Conservation (phyloP, 768 basidiomycete genomes). For the Pilatotrama ljubarskyi region DNA sequence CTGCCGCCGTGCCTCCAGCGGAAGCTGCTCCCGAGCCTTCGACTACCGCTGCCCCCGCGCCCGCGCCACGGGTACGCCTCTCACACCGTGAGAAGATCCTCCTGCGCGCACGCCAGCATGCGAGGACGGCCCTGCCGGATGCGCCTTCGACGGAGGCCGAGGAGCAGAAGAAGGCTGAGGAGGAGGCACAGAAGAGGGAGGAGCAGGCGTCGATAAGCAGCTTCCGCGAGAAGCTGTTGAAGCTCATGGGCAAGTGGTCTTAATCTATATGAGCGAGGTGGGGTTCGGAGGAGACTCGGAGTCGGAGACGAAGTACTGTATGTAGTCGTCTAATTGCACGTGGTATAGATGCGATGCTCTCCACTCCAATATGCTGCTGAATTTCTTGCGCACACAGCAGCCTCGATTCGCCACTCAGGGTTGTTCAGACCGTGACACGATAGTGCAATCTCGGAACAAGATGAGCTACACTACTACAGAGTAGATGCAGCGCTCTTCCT, state of each 20-base stretch:
- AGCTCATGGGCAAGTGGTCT: conserved; percentile 24
- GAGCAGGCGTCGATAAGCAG: conserved; percentile 2
- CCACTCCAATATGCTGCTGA: background rate
- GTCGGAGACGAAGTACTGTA: background rate
- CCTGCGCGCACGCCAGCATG: conserved; percentile 24
- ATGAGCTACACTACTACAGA: too few relatives aligned
- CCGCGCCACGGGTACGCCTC: background rate
- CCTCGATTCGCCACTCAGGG: background rate
- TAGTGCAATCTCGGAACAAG: too few relatives aligned
- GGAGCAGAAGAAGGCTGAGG: conserved; percentile 8
- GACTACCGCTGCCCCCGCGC: background rate
- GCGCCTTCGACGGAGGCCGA: background rate
- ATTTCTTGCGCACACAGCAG: background rate
- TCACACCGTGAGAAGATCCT: conserved; percentile 25
- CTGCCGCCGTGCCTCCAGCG: background rate
- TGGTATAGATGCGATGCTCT: background rate
- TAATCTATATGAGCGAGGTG: background rate
- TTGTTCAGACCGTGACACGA: too few relatives aligned
- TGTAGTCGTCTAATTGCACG: background rate
- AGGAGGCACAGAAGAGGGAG: conserved; percentile 4
- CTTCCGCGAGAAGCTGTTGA: conserved; percentile 23
- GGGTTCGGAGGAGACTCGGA: background rate
- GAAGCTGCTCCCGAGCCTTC: background rate
- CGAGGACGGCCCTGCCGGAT: conserved; percentile 23
- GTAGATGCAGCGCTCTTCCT: too few relatives aligned